Evolutionary conservation across 1,284 basidiomycete species (phyloP), one percentile per base, ranked within the genome.

Genomic region (Coniophora puteana): DNA sequence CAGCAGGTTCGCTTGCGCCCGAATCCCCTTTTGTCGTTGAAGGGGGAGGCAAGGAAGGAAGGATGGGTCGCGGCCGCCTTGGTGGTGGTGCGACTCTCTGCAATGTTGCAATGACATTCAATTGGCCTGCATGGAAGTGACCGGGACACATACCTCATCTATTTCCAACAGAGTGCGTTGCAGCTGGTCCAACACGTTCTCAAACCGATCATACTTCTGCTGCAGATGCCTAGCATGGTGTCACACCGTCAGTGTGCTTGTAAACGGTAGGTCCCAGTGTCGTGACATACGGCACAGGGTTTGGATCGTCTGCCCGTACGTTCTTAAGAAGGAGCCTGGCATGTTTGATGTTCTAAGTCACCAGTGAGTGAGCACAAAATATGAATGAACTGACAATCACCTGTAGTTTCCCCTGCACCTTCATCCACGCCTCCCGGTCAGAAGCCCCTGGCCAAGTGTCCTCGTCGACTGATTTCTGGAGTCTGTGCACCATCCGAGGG

Each of bases 291-390:
- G 68, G 63, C 13, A 66, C 58, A 22, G 66, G 58, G 25, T 70
- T 67, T 8, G 61, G 58, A 29, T 69, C 70, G 44, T 74, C 65
- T 16, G 68, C 48, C 50, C 80, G 74, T 6, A 83, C 70, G 43
- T 74, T 78, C 50, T 68, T 71, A 33, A 87, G 51, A 27, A 88
- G 59, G 47, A 70, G 68, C 37, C 71, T 64, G 1, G 83, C 83
- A 53, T 76, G 73, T 50, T 76, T 77, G 8, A 86, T 64, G 65
- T 75, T 80, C 85, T 89, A 47, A 40, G 12, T 36, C 5, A 12
- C n/a, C n/a, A 34, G 5, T 23, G 22, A 4, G 24, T 24, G 3
- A 1, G 18, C 25, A 8, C 25, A 8, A 25, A 32, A 38, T 23
- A 17, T 41, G 17, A 40, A 16, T 17, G 10, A 3, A 31, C 10